Evolutionary conservation across 2,329 filamentous ascomycete species (phyloP).

Genomic region (Phaeosphaeriaceae sp.): DNA sequence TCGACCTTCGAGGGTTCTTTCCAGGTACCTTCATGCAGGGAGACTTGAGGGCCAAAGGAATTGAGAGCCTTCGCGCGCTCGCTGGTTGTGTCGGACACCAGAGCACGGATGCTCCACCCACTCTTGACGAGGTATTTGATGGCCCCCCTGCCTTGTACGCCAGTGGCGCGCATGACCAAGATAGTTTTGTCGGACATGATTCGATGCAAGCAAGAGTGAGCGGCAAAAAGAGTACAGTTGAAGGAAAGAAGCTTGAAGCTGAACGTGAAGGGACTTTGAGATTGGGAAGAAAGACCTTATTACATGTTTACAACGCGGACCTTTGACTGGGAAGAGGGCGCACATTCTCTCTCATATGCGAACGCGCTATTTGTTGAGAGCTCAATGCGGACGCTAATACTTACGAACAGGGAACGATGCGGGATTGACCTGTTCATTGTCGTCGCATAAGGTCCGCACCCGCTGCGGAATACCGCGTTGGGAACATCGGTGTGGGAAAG

Average conservation of each 20-base stretch:
- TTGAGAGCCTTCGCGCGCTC: conserved; percentile 35
- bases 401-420: not conserved
- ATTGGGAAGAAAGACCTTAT: not conserved
- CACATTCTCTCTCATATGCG: too few relatives aligned
- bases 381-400: not conserved
- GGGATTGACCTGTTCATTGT: not conserved
- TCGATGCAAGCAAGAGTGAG: not conserved
- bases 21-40: conserved; percentile 41
- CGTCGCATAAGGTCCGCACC: not conserved
- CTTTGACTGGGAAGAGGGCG: too few relatives aligned
- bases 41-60: conserved; percentile 29
- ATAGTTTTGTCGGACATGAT: conserved; percentile 22
- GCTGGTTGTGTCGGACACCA: conserved; percentile 40
- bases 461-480: not conserved
- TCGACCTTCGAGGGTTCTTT: conserved; percentile 37
- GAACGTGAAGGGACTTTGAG: not conserved
- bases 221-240: not conserved
- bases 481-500: not conserved
- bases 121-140: conserved; percentile 35
- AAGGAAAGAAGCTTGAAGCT: not conserved
- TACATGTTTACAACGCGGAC: too few relatives aligned
- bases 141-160: conserved; percentile 27
- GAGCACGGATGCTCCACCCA: conserved; percentile 40
- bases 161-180: conserved; percentile 30
- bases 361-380: too few relatives aligned